phyloP scores from a whole-genome alignment of 2,329 filamentous ascomycete genomes.

The Alternaria solani region DNA sequence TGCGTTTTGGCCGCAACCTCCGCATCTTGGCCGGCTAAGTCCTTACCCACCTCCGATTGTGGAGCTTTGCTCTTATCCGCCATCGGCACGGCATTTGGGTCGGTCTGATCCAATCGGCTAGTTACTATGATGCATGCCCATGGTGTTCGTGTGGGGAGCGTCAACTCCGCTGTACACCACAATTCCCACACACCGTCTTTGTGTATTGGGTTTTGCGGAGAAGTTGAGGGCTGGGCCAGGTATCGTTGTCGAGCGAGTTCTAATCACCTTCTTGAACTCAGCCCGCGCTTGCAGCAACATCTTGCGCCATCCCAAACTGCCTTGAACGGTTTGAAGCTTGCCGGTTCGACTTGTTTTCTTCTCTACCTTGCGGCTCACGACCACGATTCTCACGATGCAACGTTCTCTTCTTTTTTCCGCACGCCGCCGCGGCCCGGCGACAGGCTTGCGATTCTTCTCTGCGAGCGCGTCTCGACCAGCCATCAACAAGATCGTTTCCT shows the following conservation, averaged over 20 bases:
- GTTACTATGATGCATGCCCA: slow-evolving; percentile 31
- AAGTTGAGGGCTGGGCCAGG: slow-evolving; percentile 15
- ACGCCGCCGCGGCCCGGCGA: slow-evolving; percentile 40
- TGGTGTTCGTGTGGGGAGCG: slow-evolving; percentile 42
- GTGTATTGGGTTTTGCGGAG: slow-evolving; percentile 26
- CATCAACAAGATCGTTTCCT: slow-evolving; percentile 52
- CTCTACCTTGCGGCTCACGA: not conserved
- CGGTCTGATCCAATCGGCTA: slow-evolving; percentile 38
- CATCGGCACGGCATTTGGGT: slow-evolving; percentile 44
- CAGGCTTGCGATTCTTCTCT: slow-evolving; percentile 45
- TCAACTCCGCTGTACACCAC: slow-evolving; percentile 30
- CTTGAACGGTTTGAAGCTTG: not conserved
- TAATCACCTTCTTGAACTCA: not conserved
- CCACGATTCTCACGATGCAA: slow-evolving; percentile 39
- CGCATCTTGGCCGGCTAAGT: slow-evolving; percentile 33
- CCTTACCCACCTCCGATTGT: slow-evolving; percentile 34
- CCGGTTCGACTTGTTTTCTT: not conserved
- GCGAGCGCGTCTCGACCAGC: slow-evolving; percentile 40
- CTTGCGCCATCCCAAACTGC: not conserved
- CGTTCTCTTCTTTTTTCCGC: slow-evolving; percentile 45
- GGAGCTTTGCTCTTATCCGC: slow-evolving; percentile 40
- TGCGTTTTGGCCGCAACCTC: slow-evolving; percentile 23
- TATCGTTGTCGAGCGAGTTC: slow-evolving; percentile 11
- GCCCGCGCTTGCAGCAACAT: not conserved
- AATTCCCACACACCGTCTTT: slow-evolving; percentile 4